Evolutionary conservation across 116 monocot species (phyloP).

Genomic region (Dioscorea cayenensis): DNA sequence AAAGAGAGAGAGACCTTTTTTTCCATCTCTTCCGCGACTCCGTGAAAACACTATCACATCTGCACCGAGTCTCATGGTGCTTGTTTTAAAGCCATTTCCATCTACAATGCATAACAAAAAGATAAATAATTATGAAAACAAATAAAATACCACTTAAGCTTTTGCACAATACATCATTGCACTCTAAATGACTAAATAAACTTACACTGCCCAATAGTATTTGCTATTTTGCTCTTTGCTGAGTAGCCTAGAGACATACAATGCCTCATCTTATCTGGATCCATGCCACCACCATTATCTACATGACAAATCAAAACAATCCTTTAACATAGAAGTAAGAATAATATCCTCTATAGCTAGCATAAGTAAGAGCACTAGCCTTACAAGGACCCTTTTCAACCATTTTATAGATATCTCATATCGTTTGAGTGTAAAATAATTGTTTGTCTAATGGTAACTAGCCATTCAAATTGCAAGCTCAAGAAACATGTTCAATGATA

Average conservation of each 20-base stretch:
- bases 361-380: too few relatives aligned
- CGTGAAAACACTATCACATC: slow-evolving; percentile 95
- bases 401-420: too few relatives aligned
- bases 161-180: background rate
- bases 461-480: too few relatives aligned
- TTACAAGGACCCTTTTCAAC: too few relatives aligned
- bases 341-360: background rate
- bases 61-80: slow-evolving; percentile 97
- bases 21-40: slow-evolving; percentile 58
- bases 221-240: slow-evolving; percentile 72
- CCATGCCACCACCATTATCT: slow-evolving; percentile 99
- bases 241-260: slow-evolving; percentile 98
- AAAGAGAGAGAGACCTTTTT: slow-evolving; percentile 39
- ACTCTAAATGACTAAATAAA: background rate
- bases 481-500: too few relatives aligned
- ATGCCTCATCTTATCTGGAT: slow-evolving; percentile 83
- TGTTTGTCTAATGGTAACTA: too few relatives aligned
- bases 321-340: background rate
- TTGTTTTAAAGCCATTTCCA: slow-evolving; percentile 98
- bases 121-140: background rate
- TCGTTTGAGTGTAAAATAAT: too few relatives aligned
- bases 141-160: background rate
- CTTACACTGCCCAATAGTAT: slow-evolving; percentile 94
- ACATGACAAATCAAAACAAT: slow-evolving; percentile 6
- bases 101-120: slow-evolving; percentile 29